Evolutionary conservation across 1,139 yeast species (phyloP).

Genomic region (Geotrichum reessii): DNA sequence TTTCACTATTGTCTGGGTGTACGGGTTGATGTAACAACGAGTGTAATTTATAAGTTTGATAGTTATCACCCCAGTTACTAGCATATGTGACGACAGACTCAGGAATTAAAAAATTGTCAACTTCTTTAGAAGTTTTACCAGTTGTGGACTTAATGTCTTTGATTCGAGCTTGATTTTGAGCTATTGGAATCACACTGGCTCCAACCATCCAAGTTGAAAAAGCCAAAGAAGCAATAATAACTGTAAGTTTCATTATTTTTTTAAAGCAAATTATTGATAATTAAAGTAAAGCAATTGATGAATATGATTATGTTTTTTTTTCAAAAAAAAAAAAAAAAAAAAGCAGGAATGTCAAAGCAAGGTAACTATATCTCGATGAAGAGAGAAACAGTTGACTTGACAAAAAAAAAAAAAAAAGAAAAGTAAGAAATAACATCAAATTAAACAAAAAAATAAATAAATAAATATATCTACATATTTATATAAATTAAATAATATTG

Average conservation of each 20-base stretch:
- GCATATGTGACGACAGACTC: slow-evolving; percentile 14
- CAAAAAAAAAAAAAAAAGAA: background rate
- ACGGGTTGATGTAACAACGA: slow-evolving; percentile 14
- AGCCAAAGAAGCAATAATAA: background rate
- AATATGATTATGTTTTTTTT: background rate
- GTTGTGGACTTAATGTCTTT: background rate
- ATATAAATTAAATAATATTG: background rate
- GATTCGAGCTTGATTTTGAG: background rate
- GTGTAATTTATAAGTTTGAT: slow-evolving; percentile 13
- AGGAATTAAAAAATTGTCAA: background rate
- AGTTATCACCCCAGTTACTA: slow-evolving; percentile 17
- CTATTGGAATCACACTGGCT: background rate
- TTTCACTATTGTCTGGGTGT: background rate
- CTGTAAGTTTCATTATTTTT: background rate
- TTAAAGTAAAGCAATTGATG: background rate
- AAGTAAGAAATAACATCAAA: background rate
- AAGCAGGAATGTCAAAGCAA: background rate
- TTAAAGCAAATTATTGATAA: background rate
- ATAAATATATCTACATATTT: no score
- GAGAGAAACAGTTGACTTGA: background rate
- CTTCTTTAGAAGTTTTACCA: background rate
- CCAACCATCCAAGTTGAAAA: background rate
- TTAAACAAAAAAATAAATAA: background rate
- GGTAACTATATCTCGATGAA: background rate
- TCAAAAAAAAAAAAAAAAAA: background rate